Evolutionary conservation across 768 basidiomycete genomes (phyloP), one percentile per base, ranked within the genome.

Genomic region (Lentinula boryana): DNA sequence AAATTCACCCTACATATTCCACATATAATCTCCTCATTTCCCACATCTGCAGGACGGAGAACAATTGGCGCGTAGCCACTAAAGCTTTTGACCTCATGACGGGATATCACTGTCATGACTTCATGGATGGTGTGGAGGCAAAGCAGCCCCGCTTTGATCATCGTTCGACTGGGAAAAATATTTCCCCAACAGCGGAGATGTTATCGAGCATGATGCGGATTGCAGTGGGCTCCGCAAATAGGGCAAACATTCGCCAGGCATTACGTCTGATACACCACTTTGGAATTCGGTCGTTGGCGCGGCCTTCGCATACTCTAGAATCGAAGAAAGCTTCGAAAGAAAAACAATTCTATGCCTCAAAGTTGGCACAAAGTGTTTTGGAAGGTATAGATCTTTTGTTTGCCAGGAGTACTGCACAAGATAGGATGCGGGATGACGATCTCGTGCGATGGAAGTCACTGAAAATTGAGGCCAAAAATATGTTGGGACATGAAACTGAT

Each of bases 51-150:
- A 83, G 85, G 82, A 79, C 81, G 60, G 75, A 77, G 38, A 75
- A 69, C 13, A 87, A 91, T 70, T 92, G 88, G 89, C 74, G 68
- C 27, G 76, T 76, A 18, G 83, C 86, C 1, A 68, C 75, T 52
- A 78, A 79, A 53, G 72, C 81, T 16, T 87, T 91, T 69, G 83
- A 89, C 63, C 73, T 89, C 64, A 87, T 92, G 84, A 87, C 88
- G 3, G 89, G 90, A 5, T 84, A 82, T 64, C 80, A 79, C 62
- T 66, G 70, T 1, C 77, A 80, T 58, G 82, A 82, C 53, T 85
- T 86, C 62, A 77, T 78, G 72, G 80, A 82, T 43, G 81, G 77
- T 4, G 69, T 78, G 4, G 72, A 75, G 2, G 62, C 66, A 13
- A 40, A 61, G 44, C 48, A 54, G n/a, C 84, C 81, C 8, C 72